Evolutionary conservation across 164 flowering plant species (phyloP), one percentile per base, ranked within the genome.

Genomic region (Dillenia turbinata): DNA sequence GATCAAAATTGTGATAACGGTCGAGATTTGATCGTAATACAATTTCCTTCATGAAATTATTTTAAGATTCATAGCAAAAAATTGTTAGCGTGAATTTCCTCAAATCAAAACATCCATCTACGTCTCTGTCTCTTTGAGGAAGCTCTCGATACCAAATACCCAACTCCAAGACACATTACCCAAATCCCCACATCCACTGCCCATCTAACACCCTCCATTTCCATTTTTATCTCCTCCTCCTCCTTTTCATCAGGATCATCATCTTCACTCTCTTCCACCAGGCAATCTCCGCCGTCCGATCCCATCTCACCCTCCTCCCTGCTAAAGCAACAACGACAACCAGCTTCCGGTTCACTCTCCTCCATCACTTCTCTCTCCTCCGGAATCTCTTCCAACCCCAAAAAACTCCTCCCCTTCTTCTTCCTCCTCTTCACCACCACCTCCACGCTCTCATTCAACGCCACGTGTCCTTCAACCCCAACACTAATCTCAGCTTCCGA

Each of bases 141-240:
- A 43, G 88, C 90, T 52, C 65, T 82, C 9, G 92, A 81, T 13
- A 84, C 87, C 77, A 88, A 72, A 56, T 58, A 77, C 12, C 91
- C 97, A 1, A 86, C 82, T 1, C 95, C 93, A 59, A 91, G 65
- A 65, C 89, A 85, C 75, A 82, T 67, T 7, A 80, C 92, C 95
- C 88, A 88, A 24, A 88, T 73, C 52, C 93, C 95, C 54, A 86
- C 77, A 66, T 91, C 96, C 8, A 88, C 79, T 14, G 87, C 90
- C 96, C 91, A 85, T 46, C 78, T 66, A 40, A 84, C 83, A 10
- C 84, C 86, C 17, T 83, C 86, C 74, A 72, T 65, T 50, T 67
- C 80, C 69, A 52, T 60, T 76, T 60, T 78, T 64, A 54, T 33
- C 50, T 66, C 80, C 56, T 19, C 65, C 44, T 44, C 68, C 44